Conservation (phyloP, 345 rosid species). For the Salix suchowensis region DNA sequence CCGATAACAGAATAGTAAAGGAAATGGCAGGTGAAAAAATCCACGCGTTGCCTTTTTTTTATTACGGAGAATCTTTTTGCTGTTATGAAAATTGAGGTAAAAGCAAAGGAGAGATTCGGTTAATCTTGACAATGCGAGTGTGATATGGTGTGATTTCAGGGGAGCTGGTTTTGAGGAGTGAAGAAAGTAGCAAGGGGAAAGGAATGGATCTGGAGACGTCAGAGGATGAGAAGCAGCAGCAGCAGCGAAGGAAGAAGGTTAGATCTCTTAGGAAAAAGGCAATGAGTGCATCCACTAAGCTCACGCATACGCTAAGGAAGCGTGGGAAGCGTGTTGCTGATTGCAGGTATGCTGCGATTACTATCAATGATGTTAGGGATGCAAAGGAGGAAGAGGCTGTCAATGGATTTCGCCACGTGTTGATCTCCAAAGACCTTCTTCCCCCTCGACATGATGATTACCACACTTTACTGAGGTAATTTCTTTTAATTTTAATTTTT, state of each 20-base stretch:
- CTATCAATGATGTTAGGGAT: slow-evolving; percentile 75
- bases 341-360: slow-evolving; percentile 44
- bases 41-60: too few species aligned
- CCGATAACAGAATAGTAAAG: too few species aligned
- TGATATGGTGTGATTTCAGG: slow-evolving; percentile 21
- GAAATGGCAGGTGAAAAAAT: too few species aligned
- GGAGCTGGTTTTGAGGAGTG: slow-evolving; percentile 31
- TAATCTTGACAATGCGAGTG: too few species aligned
- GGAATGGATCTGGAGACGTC: slow-evolving; percentile 47
- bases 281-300: slow-evolving; percentile 64
- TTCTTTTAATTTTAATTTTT: background rate
- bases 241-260: slow-evolving; percentile 36
- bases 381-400: slow-evolving; percentile 75
- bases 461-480: slow-evolving; percentile 84
- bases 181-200: slow-evolving; percentile 43
- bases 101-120: too few species aligned
- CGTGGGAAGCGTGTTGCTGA: slow-evolving; percentile 61
- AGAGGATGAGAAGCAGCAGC: slow-evolving; percentile 57
- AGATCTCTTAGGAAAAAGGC: slow-evolving; percentile 75
- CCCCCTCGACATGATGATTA: slow-evolving; percentile 76
- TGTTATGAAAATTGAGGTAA: too few species aligned
- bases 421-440: slow-evolving; percentile 61
- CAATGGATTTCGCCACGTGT: slow-evolving; percentile 53
- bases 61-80: too few species aligned
- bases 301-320: slow-evolving; percentile 66